Conservation (phyloP, 2,329 filamentous ascomycete species). For the Cladorrhinum sp. region DNA sequence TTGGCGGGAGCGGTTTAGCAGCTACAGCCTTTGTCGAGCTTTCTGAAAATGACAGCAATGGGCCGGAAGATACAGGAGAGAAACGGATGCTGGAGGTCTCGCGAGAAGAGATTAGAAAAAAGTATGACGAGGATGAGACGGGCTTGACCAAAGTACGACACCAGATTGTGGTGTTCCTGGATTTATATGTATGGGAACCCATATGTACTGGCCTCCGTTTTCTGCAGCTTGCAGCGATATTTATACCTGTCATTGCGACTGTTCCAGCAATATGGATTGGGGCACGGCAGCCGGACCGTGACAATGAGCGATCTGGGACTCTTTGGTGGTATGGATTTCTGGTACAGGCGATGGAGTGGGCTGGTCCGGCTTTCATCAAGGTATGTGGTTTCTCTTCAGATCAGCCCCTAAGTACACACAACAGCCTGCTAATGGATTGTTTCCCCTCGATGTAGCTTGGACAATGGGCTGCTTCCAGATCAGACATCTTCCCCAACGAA, state of each 20-base stretch:
- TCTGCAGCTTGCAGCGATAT: constrained; percentile 79
- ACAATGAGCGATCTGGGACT: constrained; percentile 76
- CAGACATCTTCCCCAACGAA: constrained; percentile 92
- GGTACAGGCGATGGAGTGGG: constrained; percentile 84
- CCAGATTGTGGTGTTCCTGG: constrained; percentile 62
- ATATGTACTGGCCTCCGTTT: constrained; percentile 85
- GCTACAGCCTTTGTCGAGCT: constrained; percentile 57
- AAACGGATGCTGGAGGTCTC: constrained; percentile 84
- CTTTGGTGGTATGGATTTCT: constrained; percentile 94
- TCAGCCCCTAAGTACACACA: neutral
- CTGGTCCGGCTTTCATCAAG: constrained; percentile 97
- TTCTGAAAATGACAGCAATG: constrained; percentile 52
- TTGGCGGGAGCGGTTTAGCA: constrained; percentile 43
- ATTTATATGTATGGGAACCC: constrained; percentile 77
- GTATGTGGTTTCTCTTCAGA: constrained; percentile 40
- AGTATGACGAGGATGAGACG: constrained; percentile 58
- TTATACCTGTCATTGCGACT: constrained; percentile 80
- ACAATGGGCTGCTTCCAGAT: constrained; percentile 95
- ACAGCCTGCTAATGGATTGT: neutral
- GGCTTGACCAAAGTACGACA: constrained; percentile 58
- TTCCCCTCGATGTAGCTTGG: constrained; percentile 59
- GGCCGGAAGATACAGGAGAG: constrained; percentile 64
- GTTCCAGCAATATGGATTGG: constrained; percentile 83
- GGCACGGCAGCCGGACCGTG: constrained; percentile 54
- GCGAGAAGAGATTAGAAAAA: constrained; percentile 70